These are phyloP conservation scores for Venturia carpophila DNA, from an alignment of 2,329 filamentous ascomycete genomes.

Conservation along the genomic window DNA sequence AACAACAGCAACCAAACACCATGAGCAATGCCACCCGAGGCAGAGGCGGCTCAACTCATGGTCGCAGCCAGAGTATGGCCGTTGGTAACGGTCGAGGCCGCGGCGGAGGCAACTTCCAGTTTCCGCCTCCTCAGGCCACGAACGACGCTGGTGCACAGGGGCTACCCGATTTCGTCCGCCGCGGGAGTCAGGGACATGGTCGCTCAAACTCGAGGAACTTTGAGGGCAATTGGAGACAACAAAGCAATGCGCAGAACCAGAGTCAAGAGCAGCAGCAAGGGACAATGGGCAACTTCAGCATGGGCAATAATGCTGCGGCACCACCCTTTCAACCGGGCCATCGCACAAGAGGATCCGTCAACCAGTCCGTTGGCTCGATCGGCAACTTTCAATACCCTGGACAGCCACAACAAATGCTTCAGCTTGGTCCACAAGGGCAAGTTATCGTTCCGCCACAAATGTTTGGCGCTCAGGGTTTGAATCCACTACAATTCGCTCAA, in stretches of 20 bases:
- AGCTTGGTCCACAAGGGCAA: constrained; percentile 76
- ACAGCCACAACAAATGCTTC: constrained; percentile 66
- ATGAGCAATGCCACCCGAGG: constrained; percentile 30
- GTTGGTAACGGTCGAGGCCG: constrained; percentile 59
- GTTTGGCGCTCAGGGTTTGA: constrained; percentile 78
- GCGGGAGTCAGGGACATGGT: constrained; percentile 70
- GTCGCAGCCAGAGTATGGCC: constrained; percentile 86
- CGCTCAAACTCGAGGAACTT: constrained; percentile 87
- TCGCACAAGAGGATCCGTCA: constrained; percentile 75
- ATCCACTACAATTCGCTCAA: constrained; percentile 79
- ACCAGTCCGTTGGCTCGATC: constrained; percentile 74
- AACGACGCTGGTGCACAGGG: constrained; percentile 40
- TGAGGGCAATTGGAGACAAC: constrained; percentile 95
- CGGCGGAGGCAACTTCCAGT: constrained; percentile 66
- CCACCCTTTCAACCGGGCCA: constrained; percentile 87
- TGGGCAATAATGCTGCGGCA: constrained; percentile 61
- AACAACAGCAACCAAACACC: constrained; percentile 23
- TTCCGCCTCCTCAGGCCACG: constrained; percentile 48
- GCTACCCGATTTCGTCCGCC: constrained; percentile 61
- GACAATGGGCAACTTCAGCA: constrained; percentile 55
- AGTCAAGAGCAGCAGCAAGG: constrained; percentile 38
- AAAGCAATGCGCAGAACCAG: constrained; percentile 45
- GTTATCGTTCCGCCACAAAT: constrained; percentile 77
- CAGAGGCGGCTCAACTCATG: constrained; percentile 48
- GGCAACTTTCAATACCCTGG: constrained; percentile 79